A percentile compares a stretch with the other conserved stretches of the same genome.
phyloP scores from a whole-genome alignment of 177 flowering plant species.

The Vitis hybrid region DNA sequence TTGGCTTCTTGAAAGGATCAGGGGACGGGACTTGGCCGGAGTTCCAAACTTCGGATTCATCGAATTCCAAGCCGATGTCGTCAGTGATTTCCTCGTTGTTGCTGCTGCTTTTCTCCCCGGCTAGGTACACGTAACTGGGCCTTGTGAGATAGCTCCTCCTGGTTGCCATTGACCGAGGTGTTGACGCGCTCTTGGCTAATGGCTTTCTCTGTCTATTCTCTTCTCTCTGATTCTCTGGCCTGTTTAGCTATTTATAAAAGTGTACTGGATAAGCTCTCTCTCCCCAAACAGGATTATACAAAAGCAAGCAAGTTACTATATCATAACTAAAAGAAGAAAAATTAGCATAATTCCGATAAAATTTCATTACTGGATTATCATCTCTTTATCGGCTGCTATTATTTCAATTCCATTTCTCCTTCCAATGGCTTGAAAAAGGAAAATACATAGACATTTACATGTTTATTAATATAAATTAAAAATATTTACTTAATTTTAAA shows the following conservation, averaged over 20 bases:
- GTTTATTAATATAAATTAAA: too few species aligned
- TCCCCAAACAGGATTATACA: neutral
- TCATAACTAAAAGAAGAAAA: too few species aligned
- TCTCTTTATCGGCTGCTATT: too few species aligned
- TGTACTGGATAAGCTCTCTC: constrained; percentile 27
- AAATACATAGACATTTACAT: too few species aligned
- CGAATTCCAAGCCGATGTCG: constrained; percentile 2
- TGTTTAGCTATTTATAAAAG: constrained; percentile 9
- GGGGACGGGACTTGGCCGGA: neutral
- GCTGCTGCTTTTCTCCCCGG: neutral
- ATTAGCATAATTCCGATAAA: too few species aligned
- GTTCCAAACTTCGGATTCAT: constrained; percentile 48
- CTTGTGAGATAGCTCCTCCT: constrained; percentile 25
- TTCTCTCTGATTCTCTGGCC: neutral
- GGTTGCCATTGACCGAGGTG: constrained; percentile 32
- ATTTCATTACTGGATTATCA: too few species aligned
- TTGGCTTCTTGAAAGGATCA: constrained; percentile 24
- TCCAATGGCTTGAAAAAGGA: too few species aligned
- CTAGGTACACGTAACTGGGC: constrained; percentile 21
- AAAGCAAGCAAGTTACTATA: neutral
- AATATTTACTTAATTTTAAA: too few species aligned
- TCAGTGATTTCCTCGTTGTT: too few species aligned
- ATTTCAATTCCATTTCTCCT: too few species aligned
- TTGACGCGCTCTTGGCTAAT: neutral
- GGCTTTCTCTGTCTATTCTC: neutral